phyloP scores from a whole-genome alignment of 2,329 filamentous ascomycete genomes.

The Botrytis medusae region DNA sequence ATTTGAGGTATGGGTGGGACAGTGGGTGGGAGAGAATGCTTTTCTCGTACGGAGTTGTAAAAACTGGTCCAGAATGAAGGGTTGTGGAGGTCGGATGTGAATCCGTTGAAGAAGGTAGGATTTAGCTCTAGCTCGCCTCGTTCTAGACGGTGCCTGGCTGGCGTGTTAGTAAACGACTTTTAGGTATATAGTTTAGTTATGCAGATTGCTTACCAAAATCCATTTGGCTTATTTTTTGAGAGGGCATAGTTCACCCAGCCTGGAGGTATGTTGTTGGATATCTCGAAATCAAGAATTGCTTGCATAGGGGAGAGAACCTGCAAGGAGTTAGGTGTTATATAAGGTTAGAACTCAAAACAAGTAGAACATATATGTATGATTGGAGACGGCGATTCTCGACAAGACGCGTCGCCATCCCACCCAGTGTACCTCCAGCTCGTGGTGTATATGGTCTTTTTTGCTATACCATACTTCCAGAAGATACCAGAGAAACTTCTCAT shows the following conservation, averaged over 20 bases:
- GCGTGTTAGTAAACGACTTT: neutral
- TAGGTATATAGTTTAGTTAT: too few species aligned
- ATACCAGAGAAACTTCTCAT: neutral
- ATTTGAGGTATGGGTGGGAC: slow-evolving; percentile 68
- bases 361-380: neutral
- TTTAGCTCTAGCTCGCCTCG: slow-evolving; percentile 78
- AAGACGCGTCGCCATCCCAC: neutral
- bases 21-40: slow-evolving; percentile 42
- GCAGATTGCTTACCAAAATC: slow-evolving; percentile 61
- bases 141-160: slow-evolving; percentile 68
- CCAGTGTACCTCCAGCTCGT: neutral
- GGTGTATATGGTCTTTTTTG: neutral
- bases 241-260: slow-evolving; percentile 94
- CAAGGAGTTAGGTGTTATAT: slow-evolving; percentile 25
- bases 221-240: slow-evolving; percentile 71
- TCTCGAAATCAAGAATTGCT: slow-evolving; percentile 88
- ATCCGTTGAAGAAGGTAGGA: slow-evolving; percentile 70
- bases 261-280: slow-evolving; percentile 69
- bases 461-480: too few species aligned
- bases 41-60: slow-evolving; percentile 45
- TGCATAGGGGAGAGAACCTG: slow-evolving; percentile 87
- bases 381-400: neutral
- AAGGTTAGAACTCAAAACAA: neutral
- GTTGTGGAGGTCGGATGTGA: slow-evolving; percentile 71
- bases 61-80: slow-evolving; percentile 68